These are phyloP conservation scores for Triglochin maritima DNA, from an alignment of 106 monocot species.

Conservation along the genomic window DNA sequence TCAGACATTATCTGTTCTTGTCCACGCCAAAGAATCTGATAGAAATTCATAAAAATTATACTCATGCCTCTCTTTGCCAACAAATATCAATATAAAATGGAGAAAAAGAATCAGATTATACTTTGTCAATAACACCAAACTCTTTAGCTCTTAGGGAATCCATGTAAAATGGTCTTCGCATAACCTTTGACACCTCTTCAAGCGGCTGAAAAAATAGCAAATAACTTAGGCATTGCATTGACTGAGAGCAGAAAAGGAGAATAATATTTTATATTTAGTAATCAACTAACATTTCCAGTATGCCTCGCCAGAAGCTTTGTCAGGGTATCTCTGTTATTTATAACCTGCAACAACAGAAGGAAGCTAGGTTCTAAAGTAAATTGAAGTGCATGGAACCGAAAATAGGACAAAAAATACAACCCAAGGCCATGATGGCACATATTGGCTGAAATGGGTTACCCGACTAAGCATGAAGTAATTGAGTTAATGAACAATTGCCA, in stretches of 20 bases:
- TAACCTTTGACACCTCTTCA: slow-evolving; percentile 60
- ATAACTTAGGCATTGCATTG: slow-evolving; percentile 1
- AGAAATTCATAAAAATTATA: not conserved
- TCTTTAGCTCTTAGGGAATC: slow-evolving; percentile 74
- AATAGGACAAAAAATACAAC: no score
- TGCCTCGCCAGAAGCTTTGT: slow-evolving; percentile 68
- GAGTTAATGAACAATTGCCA: no score
- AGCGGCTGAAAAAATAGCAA: slow-evolving; percentile 28
- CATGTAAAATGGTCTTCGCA: slow-evolving; percentile 85
- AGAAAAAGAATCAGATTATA: slow-evolving; percentile 13
- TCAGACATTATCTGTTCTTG: slow-evolving; percentile 86
- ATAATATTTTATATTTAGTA: not conserved
- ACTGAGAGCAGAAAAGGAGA: not conserved
- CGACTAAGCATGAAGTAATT: no score
- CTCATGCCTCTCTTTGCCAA: not conserved
- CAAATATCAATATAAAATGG: not conserved
- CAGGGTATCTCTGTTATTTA: slow-evolving; percentile 70
- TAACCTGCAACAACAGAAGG: slow-evolving; percentile 38
- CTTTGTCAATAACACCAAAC: slow-evolving; percentile 97
- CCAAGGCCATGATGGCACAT: no score
- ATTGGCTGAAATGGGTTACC: no score
- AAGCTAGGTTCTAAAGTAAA: not conserved
- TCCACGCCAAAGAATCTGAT: slow-evolving; percentile 76
- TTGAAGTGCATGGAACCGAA: no score
- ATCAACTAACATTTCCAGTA: slow-evolving; percentile 79